Conservation (phyloP, 768 basidiomycete species). For the Boletus tylopilopsis region DNA sequence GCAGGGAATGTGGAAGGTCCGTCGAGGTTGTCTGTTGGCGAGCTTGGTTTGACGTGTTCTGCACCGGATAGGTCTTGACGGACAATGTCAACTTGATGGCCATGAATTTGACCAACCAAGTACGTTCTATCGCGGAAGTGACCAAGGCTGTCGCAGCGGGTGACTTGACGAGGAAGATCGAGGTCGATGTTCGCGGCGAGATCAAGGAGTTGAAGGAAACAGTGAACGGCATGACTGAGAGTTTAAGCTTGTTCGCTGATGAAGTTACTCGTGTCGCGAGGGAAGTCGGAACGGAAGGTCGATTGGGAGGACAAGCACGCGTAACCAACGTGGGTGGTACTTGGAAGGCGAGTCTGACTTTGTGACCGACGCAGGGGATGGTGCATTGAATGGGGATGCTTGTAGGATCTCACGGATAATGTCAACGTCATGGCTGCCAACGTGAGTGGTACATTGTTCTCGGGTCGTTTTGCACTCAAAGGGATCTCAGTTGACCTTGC, state of each 20-base stretch:
- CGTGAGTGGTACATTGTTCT: conserved; percentile 39
- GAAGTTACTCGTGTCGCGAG: conserved; percentile 85
- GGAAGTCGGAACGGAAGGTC: conserved; percentile 96
- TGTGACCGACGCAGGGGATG: not conserved
- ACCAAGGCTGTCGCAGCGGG: conserved; percentile 94
- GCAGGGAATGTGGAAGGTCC: conserved; percentile 90
- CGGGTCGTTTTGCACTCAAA: conserved; percentile 1
- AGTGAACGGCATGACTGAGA: conserved; percentile 94
- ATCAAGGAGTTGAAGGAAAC: conserved; percentile 89
- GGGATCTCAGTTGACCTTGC: conserved; percentile 67
- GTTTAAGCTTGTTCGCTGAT: conserved; percentile 79
- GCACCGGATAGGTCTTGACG: conserved; percentile 46
- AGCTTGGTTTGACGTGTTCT: conserved; percentile 7
- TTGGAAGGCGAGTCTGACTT: conserved; percentile 62
- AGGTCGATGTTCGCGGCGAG: conserved; percentile 89
- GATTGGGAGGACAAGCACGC: conserved; percentile 89
- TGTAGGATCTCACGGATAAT: conserved; percentile 82
- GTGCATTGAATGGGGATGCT: conserved; percentile 11
- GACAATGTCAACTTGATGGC: conserved; percentile 90
- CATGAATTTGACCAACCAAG: conserved; percentile 87
- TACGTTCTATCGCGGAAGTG: conserved; percentile 85
- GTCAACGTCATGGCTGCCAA: conserved; percentile 96
- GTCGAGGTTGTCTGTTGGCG: conserved; percentile 11
- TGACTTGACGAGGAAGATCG: conserved; percentile 90
- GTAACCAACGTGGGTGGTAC: conserved; percentile 95